These are phyloP conservation scores for Lasiosphaeria hispida DNA, from an alignment of 495 filamentous ascomycete species.

Conservation along the genomic window DNA sequence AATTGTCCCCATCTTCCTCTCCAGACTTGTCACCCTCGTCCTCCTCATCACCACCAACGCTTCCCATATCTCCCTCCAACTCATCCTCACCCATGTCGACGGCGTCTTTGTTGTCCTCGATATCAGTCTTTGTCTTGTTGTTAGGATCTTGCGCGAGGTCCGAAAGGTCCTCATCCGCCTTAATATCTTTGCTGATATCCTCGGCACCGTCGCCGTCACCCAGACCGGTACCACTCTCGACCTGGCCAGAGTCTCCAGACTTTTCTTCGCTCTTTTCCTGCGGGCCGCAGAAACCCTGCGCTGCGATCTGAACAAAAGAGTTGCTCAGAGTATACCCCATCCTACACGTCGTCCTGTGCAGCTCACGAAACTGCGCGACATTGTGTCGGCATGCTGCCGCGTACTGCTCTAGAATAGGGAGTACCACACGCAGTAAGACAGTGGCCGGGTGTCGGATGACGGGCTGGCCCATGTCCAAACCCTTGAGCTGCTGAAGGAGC, in stretches of 20 bases:
- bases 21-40: constrained; percentile 52
- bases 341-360: constrained; percentile 69
- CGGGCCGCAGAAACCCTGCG: constrained; percentile 88
- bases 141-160: constrained; percentile 83
- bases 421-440: constrained; percentile 62
- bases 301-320: constrained; percentile 69
- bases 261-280: constrained; percentile 68
- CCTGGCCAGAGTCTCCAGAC: constrained; percentile 63
- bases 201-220: constrained; percentile 92
- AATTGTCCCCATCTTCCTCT: constrained; percentile 43
- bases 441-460: constrained; percentile 45
- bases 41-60: constrained; percentile 57
- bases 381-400: constrained; percentile 54
- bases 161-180: constrained; percentile 86
- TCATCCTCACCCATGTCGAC: constrained; percentile 93
- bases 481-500: constrained; percentile 51
- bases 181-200: constrained; percentile 95
- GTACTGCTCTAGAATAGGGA: constrained; percentile 77
- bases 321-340: constrained; percentile 70
- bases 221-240: constrained; percentile 93
- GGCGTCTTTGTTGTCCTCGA: constrained; percentile 82
- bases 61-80: constrained; percentile 74
- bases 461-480: constrained; percentile 45
- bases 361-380: constrained; percentile 49
- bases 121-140: constrained; percentile 64